A percentile compares a stretch with the other conserved stretches of the same genome.
These are phyloP conservation scores for Lithocarpus polystachyus DNA, from an alignment of 306 rosid genomes.

Conservation along the genomic window DNA sequence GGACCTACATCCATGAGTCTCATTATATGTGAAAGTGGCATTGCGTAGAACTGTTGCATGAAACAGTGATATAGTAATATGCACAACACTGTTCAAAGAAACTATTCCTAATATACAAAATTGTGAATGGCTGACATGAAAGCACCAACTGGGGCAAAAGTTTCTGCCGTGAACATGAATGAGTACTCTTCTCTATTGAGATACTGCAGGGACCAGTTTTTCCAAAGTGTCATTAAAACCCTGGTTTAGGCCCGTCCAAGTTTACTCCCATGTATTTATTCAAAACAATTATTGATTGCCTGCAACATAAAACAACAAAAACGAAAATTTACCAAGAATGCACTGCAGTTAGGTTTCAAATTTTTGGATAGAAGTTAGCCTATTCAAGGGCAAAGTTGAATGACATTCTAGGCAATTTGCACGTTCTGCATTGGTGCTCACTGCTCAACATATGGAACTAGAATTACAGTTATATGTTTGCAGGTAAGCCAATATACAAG, in stretches of 20 bases:
- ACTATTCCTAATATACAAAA: conserved; percentile 34
- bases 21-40: too few relatives aligned
- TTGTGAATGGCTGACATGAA: conserved; percentile 24
- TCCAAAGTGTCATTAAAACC: conserved; percentile 43
- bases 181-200: conserved; percentile 46
- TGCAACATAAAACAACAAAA: conserved; percentile 31
- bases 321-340: background rate
- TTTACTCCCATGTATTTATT: conserved; percentile 77
- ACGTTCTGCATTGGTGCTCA: conserved; percentile 9
- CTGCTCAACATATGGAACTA: conserved; percentile 12
- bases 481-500: conserved; percentile 42
- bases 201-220: conserved; percentile 49
- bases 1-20: too few relatives aligned
- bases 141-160: conserved; percentile 38
- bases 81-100: conserved; percentile 37
- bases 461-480: conserved; percentile 41
- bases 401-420: conserved; percentile 16
- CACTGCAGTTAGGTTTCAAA: conserved; percentile 3
- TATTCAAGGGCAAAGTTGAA: conserved; percentile 17
- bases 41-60: too few relatives aligned
- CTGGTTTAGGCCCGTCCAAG: conserved; percentile 46
- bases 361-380: background rate
- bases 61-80: background rate
- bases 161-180: conserved; percentile 44
- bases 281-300: conserved; percentile 80